These are phyloP conservation scores for Aspergillus kassunensis DNA, from an alignment of 495 filamentous ascomycete species.

Conservation along the genomic window DNA sequence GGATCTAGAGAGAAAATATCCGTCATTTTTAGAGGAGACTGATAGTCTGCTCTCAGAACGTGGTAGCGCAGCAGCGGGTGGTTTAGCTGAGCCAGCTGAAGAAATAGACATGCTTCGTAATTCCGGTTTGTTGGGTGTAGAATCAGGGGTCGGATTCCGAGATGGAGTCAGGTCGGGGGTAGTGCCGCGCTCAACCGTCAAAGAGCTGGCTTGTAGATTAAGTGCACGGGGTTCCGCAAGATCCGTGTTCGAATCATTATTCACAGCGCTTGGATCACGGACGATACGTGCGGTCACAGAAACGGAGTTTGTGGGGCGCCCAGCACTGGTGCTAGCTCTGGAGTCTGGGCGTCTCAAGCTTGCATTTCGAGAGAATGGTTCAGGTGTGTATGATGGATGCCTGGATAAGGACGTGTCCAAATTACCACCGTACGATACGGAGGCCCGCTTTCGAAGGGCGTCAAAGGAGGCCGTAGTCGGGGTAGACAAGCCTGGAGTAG, in stretches of 20 bases:
- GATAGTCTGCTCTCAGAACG: conserved; percentile 38
- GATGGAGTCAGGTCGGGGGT: conserved; percentile 31
- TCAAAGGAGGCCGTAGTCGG: conserved; percentile 39
- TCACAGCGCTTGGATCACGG: conserved; percentile 46
- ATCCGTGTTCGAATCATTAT: conserved; percentile 33
- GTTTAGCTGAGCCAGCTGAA: conserved; percentile 28
- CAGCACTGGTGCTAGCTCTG: conserved; percentile 23
- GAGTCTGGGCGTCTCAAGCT: conserved; percentile 31
- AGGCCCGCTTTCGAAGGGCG: conserved; percentile 35
- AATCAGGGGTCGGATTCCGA: conserved; percentile 12
- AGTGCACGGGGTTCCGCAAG: conserved; percentile 45
- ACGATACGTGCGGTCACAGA: conserved; percentile 79
- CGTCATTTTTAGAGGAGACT: conserved; percentile 35
- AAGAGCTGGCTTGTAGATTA: conserved; percentile 65
- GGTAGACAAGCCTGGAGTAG: conserved; percentile 17
- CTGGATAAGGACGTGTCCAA: conserved; percentile 17
- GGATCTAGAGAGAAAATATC: conserved; percentile 34
- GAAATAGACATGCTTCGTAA: conserved; percentile 37
- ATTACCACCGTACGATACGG: conserved; percentile 24
- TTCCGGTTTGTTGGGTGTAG: conserved; percentile 16
- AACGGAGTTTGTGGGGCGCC: conserved; percentile 53
- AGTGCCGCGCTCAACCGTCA: conserved; percentile 66
- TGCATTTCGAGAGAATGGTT: conserved; percentile 27
- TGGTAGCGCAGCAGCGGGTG: conserved; percentile 18
- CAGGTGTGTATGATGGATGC: conserved; percentile 17